Evolutionary conservation across 2,329 filamentous ascomycete genomes (phyloP), one percentile per base, ranked within the genome.

Genomic region (Alternaria triticimaculans): DNA sequence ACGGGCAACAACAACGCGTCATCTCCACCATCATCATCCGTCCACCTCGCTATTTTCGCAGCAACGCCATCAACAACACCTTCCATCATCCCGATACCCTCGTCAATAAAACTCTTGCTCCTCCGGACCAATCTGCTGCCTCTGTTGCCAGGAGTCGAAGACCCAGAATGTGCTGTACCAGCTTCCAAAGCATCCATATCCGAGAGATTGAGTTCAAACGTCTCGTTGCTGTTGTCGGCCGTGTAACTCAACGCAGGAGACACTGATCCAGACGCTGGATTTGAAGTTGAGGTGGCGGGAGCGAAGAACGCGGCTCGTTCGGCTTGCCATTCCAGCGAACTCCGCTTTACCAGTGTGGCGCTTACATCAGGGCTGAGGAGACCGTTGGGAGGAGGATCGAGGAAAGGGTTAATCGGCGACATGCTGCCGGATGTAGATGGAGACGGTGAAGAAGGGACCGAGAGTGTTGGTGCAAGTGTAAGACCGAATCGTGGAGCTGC

Each of bases 1-100:
- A 62, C 25, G 12, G 64, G 64, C 44, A 66, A 41, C 28, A 64
- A 54, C 23, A 44, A 43, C 28, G 54, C 59, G 21, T 59, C 58
- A 23, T 60, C 46, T 7, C 55, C 55, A 9, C 48, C 55, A 14
- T 54, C 41, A 33, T 49, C 55, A 18, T 62, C 55, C 18, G 55
- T 62, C 48, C 60, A 59, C 23, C 55, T 37, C 28, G 26, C 49
- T 12, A 62, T 25, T 9, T n/a, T 28, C n/a, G 43, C 49, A 7
- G 51, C 49, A 41, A 41, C 15, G 4, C 23, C 41, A 44, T 48
- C 55, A 8, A 62, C 55, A 26, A 25, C 60, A 7, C 23, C 55
- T 14, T 62, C 60, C 28, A 62, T 20, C 28, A 30, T 23, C 15
- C 10, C 48, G 3, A 62, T 7, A 10, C 55, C 48, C 14, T 54